Percentiles rank a stretch among this genome's conserved stretches.
Conservation (phyloP, 2,329 filamentous ascomycete species). For the Paecilomyces formosus region DNA sequence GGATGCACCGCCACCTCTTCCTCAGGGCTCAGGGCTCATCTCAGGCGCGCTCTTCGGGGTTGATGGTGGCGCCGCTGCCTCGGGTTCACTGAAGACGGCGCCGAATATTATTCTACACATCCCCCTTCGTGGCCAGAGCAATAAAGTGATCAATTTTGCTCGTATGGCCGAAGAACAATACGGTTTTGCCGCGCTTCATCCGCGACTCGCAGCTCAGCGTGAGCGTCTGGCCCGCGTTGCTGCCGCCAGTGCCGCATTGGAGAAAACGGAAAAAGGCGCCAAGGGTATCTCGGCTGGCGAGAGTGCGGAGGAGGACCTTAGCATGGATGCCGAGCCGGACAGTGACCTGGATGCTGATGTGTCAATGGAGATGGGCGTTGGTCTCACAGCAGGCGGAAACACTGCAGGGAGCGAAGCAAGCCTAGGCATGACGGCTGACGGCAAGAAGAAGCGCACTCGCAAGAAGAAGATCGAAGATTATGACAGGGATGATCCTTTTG, state of each 20-base stretch:
- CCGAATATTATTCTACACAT: slow-evolving; percentile 82
- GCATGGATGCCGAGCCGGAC: slow-evolving; percentile 76
- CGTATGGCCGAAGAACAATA: slow-evolving; percentile 89
- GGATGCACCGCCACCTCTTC: slow-evolving; percentile 49
- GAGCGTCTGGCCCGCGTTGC: slow-evolving; percentile 83
- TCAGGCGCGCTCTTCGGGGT: slow-evolving; percentile 55
- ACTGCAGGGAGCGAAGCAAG: slow-evolving; percentile 50
- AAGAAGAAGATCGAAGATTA: slow-evolving; percentile 64
- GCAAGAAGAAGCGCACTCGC: slow-evolving; percentile 61
- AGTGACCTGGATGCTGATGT: slow-evolving; percentile 46
- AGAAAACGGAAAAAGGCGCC: slow-evolving; percentile 61
- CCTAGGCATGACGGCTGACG: slow-evolving; percentile 48
- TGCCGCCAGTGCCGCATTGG: slow-evolving; percentile 77
- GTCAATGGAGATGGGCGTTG: slow-evolving; percentile 27
- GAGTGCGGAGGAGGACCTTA: slow-evolving; percentile 69
- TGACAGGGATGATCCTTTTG: slow-evolving; percentile 60
- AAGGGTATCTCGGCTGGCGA: slow-evolving; percentile 66
- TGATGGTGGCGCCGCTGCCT: slow-evolving; percentile 38
- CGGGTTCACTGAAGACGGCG: slow-evolving; percentile 36
- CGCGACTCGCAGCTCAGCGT: slow-evolving; percentile 78
- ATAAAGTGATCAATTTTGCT: slow-evolving; percentile 93
- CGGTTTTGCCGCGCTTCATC: slow-evolving; percentile 89
- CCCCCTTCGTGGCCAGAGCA: slow-evolving; percentile 69
- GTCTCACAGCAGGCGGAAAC: slow-evolving; percentile 38
- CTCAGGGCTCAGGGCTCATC: slow-evolving; percentile 57